phyloP scores from a whole-genome alignment of 352 stramenopile genomes.

The Peronospora belbahrii region DNA sequence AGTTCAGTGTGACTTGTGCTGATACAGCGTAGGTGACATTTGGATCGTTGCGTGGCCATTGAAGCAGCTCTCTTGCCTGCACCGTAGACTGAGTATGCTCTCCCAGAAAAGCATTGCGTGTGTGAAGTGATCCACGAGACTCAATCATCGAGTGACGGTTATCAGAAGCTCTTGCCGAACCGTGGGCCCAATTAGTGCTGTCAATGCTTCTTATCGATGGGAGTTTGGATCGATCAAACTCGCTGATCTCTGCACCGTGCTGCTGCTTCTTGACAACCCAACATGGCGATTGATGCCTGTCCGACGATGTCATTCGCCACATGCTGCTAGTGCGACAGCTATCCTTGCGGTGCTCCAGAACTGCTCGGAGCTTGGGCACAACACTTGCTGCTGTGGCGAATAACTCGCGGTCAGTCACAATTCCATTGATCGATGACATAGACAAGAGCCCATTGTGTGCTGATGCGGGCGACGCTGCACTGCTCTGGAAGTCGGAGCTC shows the following conservation, averaged over 20 bases:
- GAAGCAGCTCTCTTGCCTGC: constrained; percentile 16
- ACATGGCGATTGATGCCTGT: constrained; percentile 12
- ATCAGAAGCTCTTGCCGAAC: constrained; percentile 1
- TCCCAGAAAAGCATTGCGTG: constrained; percentile 9
- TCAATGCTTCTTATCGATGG: constrained; percentile 5
- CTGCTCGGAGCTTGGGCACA: constrained; percentile 32
- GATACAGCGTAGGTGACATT: constrained; percentile 50
- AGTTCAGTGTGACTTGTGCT: constrained; percentile 46
- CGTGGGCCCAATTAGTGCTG: constrained; percentile 10
- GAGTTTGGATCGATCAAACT: constrained; percentile 40
- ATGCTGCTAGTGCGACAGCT: constrained; percentile 7
- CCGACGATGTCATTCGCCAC: neutral
- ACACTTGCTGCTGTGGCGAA: constrained; percentile 27
- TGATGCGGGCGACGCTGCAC: constrained; percentile 19
- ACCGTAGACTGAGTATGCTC: constrained; percentile 14
- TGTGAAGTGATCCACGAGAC: constrained; percentile 13
- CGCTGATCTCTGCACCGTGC: constrained; percentile 36
- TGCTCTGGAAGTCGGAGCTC: constrained; percentile 32
- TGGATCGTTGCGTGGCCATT: constrained; percentile 35
- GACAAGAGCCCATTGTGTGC: constrained; percentile 23
- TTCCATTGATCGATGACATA: constrained; percentile 23
- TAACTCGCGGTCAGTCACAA: constrained; percentile 29
- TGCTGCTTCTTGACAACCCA: constrained; percentile 40
- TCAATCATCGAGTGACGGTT: constrained; percentile 27
- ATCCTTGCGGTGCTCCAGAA: constrained; percentile 20